A percentile compares a stretch with the other conserved stretches of the same genome.
These are phyloP conservation scores for Psilocybe cyanescens DNA, from an alignment of 768 basidiomycete species.

Conservation along the genomic window DNA sequence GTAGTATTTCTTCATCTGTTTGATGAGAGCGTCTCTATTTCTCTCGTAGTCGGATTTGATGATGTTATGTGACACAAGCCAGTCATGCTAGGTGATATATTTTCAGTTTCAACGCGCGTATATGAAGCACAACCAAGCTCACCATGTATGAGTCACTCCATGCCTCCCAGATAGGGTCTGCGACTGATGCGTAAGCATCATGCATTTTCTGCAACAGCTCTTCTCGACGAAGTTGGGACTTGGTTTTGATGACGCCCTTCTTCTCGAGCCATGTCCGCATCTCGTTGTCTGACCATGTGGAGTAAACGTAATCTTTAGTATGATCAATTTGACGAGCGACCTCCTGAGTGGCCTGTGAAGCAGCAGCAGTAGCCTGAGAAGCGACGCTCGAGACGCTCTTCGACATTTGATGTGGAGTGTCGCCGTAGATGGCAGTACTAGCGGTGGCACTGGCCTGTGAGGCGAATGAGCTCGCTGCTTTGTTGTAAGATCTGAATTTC, in stretches of 20 bases:
- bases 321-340: conserved; percentile 62
- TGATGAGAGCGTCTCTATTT: conserved; percentile 65
- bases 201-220: conserved; percentile 75
- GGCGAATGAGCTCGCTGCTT: conserved; percentile 61
- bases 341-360: conserved; percentile 56
- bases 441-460: conserved; percentile 49
- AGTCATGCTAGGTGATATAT: conserved; percentile 57
- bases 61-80: conserved; percentile 82
- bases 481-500: conserved; percentile 61
- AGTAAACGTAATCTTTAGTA: conserved; percentile 86
- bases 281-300: conserved; percentile 84
- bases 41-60: conserved; percentile 55
- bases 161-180: conserved; percentile 74
- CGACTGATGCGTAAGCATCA: conserved; percentile 62
- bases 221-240: conserved; percentile 57
- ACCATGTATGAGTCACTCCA: conserved; percentile 91
- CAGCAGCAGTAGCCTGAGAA: conserved; percentile 24
- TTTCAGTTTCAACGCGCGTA: background rate
- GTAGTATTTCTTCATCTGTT: conserved; percentile 80
- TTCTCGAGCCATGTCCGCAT: conserved; percentile 75
- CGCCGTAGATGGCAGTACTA: conserved; percentile 55
- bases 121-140: conserved; percentile 25
- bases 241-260: conserved; percentile 72
- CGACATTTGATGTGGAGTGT: conserved; percentile 41
- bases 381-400: conserved; percentile 43